Conservation (phyloP, 2,329 filamentous ascomycete species). For the Verticillium isaacii region DNA sequence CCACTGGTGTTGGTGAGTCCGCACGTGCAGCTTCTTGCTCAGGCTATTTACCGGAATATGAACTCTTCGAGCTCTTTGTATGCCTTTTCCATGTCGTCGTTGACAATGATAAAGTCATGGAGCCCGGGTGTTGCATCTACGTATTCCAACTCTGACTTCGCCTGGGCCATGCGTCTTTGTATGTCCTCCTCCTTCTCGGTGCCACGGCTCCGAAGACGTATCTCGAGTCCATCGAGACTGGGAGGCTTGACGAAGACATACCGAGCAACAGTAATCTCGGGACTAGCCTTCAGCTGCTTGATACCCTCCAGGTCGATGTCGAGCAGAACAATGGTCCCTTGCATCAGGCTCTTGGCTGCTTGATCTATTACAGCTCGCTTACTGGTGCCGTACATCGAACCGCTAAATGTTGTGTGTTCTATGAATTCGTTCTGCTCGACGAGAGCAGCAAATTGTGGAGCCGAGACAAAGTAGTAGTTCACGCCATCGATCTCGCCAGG, state of each 20-base stretch:
- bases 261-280: constrained; percentile 57
- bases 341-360: constrained; percentile 42
- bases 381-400: constrained; percentile 83
- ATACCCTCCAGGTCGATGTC: constrained; percentile 99
- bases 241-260: constrained; percentile 86
- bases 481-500: constrained; percentile 69
- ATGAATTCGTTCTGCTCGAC: constrained; percentile 69
- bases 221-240: constrained; percentile 67
- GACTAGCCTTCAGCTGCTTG: constrained; percentile 79
- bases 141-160: constrained; percentile 69
- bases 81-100: constrained; percentile 41
- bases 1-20: too few relatives aligned
- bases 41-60: constrained; percentile 29
- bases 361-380: constrained; percentile 74
- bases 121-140: constrained; percentile 51
- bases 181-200: constrained; percentile 73
- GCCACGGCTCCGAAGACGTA: constrained; percentile 66
- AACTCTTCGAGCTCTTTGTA: constrained; percentile 48
- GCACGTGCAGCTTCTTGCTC: too few relatives aligned
- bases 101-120: constrained; percentile 31
- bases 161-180: constrained; percentile 64
- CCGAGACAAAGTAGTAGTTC: constrained; percentile 77
- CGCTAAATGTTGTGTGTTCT: constrained; percentile 72
- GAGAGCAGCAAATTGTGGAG: constrained; percentile 62
- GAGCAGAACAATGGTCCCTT: constrained; percentile 70